A percentile compares a stretch with the other conserved stretches of the same genome.
These are phyloP conservation scores for Cercospora sp. DNA, from an alignment of 2,329 filamentous ascomycete species.

Conservation along the genomic window DNA sequence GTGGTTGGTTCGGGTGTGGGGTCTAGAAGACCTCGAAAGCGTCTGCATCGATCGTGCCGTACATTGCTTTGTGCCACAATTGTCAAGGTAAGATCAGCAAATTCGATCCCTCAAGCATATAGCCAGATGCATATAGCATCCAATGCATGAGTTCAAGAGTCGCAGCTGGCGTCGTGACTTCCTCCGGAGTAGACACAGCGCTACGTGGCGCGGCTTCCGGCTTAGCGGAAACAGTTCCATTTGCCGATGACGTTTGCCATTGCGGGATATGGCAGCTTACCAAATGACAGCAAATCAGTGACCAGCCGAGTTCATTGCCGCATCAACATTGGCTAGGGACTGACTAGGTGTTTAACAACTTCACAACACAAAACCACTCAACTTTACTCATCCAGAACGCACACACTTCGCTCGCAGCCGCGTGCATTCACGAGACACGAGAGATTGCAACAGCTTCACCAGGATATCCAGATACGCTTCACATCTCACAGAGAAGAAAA, in stretches of 20 bases:
- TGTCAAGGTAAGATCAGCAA: background rate
- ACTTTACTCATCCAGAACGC: background rate
- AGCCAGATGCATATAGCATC: background rate
- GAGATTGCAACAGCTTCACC: no score
- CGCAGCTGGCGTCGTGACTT: background rate
- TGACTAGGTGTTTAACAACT: background rate
- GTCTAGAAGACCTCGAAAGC: background rate
- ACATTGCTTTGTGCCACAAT: background rate
- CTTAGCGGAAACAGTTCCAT: slow-evolving; percentile 10
- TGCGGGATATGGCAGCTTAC: background rate
- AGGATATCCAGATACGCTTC: background rate
- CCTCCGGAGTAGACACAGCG: background rate
- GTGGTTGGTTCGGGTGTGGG: slow-evolving; percentile 2
- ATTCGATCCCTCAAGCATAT: background rate
- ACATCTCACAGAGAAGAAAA: background rate
- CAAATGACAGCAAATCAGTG: background rate
- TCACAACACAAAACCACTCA: background rate
- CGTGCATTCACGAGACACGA: no score
- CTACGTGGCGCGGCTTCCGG: background rate
- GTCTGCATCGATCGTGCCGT: background rate
- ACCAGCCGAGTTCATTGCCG: background rate
- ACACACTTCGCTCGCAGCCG: background rate
- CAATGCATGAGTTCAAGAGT: background rate
- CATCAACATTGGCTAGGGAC: background rate
- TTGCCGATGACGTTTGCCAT: slow-evolving; percentile 20